Evolutionary conservation across 768 basidiomycete species (phyloP).

Genomic region (Lactarius psammicola): DNA sequence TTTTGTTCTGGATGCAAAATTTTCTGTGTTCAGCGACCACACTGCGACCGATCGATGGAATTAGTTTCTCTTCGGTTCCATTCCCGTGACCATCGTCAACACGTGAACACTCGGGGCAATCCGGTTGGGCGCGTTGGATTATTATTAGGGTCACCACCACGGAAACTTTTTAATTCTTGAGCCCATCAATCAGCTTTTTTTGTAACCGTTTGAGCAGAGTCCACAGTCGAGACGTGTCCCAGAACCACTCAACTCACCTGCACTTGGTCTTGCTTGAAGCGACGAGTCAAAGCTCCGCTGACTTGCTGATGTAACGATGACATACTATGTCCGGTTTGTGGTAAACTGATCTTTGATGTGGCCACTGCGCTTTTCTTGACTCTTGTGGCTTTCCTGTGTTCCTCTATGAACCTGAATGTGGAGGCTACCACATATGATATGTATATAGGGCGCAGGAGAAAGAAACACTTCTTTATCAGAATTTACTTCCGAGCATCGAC

Average conservation of each 20-base stretch:
- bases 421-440: constrained; percentile 21
- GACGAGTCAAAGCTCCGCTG: background rate
- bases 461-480: background rate
- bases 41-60: no score
- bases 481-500: background rate
- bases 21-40: background rate
- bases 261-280: background rate
- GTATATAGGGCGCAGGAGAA: constrained; percentile 20
- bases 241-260: background rate
- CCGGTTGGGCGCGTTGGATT: background rate
- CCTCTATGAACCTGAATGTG: constrained; percentile 23
- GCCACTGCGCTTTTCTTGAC: constrained; percentile 13
- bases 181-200: background rate
- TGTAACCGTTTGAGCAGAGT: background rate
- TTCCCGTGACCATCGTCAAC: background rate
- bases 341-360: constrained; percentile 13
- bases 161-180: background rate
- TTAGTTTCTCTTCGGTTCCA: no score
- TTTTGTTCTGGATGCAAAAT: background rate
- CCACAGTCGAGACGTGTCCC: background rate
- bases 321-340: constrained; percentile 13
- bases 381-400: constrained; percentile 24
- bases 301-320: constrained; percentile 8
- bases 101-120: background rate
- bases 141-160: no score